These are phyloP conservation scores for Umbelopsis vinacea DNA, from an alignment of 192 early-diverging fungal genomes.

Conservation along the genomic window DNA sequence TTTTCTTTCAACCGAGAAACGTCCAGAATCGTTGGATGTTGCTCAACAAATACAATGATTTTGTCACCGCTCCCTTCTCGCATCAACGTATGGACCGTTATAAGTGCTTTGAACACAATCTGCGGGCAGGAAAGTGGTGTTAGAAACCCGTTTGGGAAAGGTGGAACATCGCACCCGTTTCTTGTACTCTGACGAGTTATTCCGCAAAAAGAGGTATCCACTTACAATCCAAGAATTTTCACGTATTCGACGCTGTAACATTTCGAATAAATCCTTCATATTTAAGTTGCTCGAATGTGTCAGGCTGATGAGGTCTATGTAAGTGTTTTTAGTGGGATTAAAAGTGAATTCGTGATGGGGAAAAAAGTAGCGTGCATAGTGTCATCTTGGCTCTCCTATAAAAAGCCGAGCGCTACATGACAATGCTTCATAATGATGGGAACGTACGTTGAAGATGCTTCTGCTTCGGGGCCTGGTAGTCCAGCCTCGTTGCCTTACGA, in stretches of 20 bases:
- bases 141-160: too few relatives aligned
- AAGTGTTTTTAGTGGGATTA: conserved; percentile 10
- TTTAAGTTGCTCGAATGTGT: conserved; percentile 44
- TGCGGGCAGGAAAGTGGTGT: conserved; percentile 29
- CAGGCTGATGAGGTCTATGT: conserved; percentile 32
- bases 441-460: conserved; percentile 83
- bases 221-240: conserved; percentile 71
- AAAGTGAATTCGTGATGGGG: not conserved
- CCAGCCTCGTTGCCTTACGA: conserved; percentile 80
- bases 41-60: conserved; percentile 59
- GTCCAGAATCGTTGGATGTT: conserved; percentile 52
- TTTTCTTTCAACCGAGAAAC: conserved; percentile 58
- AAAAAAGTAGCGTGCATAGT: not conserved
- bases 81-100: conserved; percentile 74
- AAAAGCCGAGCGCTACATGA: not conserved
- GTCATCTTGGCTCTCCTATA: not conserved
- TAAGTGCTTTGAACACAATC: conserved; percentile 76
- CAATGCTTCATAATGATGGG: not conserved
- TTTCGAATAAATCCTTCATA: conserved; percentile 53
- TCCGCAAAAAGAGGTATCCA: not conserved
- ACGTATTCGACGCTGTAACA: conserved; percentile 38
- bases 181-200: not conserved
- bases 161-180: too few relatives aligned
- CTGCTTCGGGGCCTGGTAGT: conserved; percentile 92
- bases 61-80: conserved; percentile 69